Evolutionary conservation across 169 alveolate genomes (phyloP).

Genomic region (Gregarina niphandrodes): DNA sequence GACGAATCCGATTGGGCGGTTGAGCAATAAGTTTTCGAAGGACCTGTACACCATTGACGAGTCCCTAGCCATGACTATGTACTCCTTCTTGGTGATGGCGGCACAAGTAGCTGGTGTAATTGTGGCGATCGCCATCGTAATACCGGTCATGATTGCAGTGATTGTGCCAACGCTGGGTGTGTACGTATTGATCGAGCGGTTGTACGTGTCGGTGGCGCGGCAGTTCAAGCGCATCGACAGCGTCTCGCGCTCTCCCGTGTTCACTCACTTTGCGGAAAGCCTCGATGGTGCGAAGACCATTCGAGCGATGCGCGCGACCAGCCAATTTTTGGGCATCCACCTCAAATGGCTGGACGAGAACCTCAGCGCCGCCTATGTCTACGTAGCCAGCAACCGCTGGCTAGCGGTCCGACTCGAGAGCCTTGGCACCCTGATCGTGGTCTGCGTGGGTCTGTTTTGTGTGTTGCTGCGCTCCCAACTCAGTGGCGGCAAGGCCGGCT

Average conservation of each 20-base stretch:
- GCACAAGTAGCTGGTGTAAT: slow-evolving; percentile 5
- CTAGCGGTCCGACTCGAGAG: slow-evolving; percentile 28
- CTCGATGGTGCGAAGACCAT: slow-evolving; percentile 22
- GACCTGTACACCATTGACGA: slow-evolving; percentile 26
- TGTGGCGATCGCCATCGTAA: slow-evolving; percentile 7
- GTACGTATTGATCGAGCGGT: slow-evolving; percentile 11
- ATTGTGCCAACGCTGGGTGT: slow-evolving; percentile 8
- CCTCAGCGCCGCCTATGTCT: slow-evolving; percentile 13
- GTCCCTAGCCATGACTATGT: slow-evolving; percentile 1
- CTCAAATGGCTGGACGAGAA: not conserved
- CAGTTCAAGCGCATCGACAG: slow-evolving; percentile 18
- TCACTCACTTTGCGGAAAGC: slow-evolving; percentile 22
- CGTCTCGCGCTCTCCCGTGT: slow-evolving; percentile 17
- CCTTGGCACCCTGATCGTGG: slow-evolving; percentile 12
- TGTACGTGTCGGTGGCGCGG: slow-evolving; percentile 19
- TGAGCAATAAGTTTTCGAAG: slow-evolving; percentile 40
- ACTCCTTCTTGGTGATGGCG: not conserved
- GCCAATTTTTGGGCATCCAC: slow-evolving; percentile 4
- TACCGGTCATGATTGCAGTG: slow-evolving; percentile 14
- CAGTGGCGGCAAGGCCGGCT: slow-evolving; percentile 9
- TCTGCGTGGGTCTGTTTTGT: slow-evolving; percentile 1
- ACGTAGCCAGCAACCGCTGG: slow-evolving; percentile 27
- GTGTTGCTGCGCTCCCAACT: not conserved
- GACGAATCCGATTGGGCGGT: slow-evolving; percentile 41
- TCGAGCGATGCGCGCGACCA: slow-evolving; percentile 19